phyloP scores from a whole-genome alignment of 2,329 filamentous ascomycete species.

The Alternaria novae-zelandiae region DNA sequence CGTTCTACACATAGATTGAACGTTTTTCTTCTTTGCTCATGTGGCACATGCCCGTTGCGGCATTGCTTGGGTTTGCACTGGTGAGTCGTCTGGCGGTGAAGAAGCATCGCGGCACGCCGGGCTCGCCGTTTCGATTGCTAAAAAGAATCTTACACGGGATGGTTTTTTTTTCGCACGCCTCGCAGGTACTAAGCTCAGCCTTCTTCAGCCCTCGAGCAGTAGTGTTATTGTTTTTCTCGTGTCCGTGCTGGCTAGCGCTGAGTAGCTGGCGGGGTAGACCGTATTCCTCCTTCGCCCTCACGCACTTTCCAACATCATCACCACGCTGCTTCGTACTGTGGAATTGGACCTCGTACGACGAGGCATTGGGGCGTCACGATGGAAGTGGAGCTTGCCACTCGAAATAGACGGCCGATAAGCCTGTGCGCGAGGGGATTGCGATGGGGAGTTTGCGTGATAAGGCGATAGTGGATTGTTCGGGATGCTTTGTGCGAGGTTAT shows the following conservation, averaged over 20 bases:
- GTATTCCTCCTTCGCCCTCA: neutral
- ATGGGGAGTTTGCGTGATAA: neutral
- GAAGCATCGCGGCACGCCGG: neutral
- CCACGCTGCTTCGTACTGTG: neutral
- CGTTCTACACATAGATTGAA: neutral
- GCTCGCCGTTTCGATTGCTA: neutral
- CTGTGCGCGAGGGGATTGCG: neutral
- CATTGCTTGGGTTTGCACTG: neutral
- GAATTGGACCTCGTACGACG: neutral
- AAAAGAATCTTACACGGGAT: neutral
- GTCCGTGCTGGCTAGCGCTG: neutral
- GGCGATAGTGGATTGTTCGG: neutral
- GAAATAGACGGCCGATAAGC: neutral
- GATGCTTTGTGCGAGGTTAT: neutral
- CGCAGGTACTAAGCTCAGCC: neutral
- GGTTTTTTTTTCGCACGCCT: neutral
- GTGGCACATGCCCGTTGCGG: neutral
- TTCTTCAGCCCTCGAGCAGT: neutral
- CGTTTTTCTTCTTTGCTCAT: neutral
- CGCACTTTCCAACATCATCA: neutral
- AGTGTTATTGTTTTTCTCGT: neutral
- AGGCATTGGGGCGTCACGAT: neutral
- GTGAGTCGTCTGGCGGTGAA: neutral
- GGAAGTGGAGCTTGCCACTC: neutral
- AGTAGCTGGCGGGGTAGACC: slow-evolving; percentile 5